Evolutionary conservation across 352 stramenopile species (phyloP), one percentile per base, ranked within the genome.

Genomic region (Phytophthora hybrid): DNA sequence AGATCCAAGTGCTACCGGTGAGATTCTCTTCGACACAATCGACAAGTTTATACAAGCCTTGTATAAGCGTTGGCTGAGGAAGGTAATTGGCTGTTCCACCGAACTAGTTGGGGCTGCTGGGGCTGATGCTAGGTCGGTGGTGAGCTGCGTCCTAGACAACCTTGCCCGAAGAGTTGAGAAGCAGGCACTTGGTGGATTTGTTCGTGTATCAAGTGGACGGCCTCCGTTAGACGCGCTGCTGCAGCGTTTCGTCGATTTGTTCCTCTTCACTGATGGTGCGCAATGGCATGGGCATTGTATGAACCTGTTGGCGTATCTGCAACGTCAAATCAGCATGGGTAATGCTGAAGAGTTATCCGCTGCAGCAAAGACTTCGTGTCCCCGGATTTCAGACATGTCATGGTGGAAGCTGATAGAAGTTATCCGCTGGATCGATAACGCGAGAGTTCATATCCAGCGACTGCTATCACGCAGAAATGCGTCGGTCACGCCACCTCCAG

Each of bases 381-480:
- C 66, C 14, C 10, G 3, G 14, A 13, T 66, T 61, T 60, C 44
- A 19, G 46, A 56, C 1, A 52, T 26, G 34, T 54, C 56, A 39
- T 78, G 71, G 71, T 71, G 58, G 41, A 75, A 60, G 11, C 4
- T 75, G 57, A 53, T 66, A 21, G 52, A 69, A 16, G 11, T 62
- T 10, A 14, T 26, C 9, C 57, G 56, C 23, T 78, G 71, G 71
- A 67, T 75, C 54, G 61, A 72, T 23, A 60, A 63, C 10, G 60
- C 66, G n/a, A 31, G 71, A 32, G 23, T 66, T 5, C 66, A 61
- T 41, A 71, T 75, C 23, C 60, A 75, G 49, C 59, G 26, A 18
- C 54, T 78, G 13, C 44, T 78, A 16, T 44, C 71, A 32, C 71
- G 71, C 16, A 78, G 39, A 4, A 74, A 69, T 49, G 60, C 66